phyloP scores from a whole-genome alignment of 371 early-diverging fungal genomes.

The Apophysomyces elegans region DNA sequence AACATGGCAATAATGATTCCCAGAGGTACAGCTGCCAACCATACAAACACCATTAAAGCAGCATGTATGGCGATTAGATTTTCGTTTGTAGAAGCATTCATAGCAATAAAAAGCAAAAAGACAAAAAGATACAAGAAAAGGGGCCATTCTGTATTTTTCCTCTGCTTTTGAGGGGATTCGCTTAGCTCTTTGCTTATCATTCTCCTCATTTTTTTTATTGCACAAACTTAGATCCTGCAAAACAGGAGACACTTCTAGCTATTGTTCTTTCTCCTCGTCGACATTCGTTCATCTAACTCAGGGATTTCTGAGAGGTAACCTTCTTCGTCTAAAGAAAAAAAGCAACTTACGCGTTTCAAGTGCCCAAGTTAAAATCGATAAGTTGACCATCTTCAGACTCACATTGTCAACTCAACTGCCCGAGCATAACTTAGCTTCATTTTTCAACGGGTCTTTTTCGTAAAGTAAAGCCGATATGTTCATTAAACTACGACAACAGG shows the following conservation, averaged over 20 bases:
- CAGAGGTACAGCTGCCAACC: slow-evolving; percentile 38
- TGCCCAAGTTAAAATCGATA: no score
- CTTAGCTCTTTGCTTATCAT: background rate
- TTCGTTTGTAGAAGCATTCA: slow-evolving; percentile 21
- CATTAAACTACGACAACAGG: no score
- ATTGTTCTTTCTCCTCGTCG: background rate
- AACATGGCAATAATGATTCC: slow-evolving; percentile 32
- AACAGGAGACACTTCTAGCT: background rate
- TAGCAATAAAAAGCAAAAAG: slow-evolving; percentile 6
- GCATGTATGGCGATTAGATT: slow-evolving; percentile 28
- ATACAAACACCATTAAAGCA: slow-evolving; percentile 36
- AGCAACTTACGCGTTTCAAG: no score
- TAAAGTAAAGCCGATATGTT: no score
- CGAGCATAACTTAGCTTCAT: no score
- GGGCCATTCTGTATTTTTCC: background rate
- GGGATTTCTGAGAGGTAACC: background rate
- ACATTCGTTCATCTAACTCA: background rate
- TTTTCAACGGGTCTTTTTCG: no score
- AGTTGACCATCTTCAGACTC: no score
- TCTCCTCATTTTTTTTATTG: slow-evolving; percentile 3
- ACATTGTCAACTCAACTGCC: no score
- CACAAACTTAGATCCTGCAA: background rate
- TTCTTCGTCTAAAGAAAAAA: background rate
- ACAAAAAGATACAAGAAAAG: slow-evolving; percentile 8
- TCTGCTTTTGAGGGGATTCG: background rate